Conservation (phyloP, 257 asterid species). For the Primulina huaijiensis region DNA sequence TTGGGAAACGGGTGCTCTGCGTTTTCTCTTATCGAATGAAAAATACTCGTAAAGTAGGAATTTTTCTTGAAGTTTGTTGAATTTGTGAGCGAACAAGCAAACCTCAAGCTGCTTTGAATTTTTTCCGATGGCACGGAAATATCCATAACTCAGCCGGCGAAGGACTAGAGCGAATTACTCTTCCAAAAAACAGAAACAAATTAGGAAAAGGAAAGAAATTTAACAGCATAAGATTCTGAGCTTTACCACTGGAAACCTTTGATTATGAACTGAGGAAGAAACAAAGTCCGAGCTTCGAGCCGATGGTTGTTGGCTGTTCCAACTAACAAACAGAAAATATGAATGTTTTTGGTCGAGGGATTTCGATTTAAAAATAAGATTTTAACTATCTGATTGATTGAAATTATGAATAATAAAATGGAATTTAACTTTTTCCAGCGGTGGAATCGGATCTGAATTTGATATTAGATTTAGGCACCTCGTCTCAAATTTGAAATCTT, state of each 20-base stretch:
- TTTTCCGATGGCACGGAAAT: constrained; percentile 56
- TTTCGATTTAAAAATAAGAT: too few relatives aligned
- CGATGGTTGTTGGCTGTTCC: constrained; percentile 26
- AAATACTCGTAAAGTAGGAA: constrained; percentile 20
- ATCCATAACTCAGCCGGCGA: constrained; percentile 37
- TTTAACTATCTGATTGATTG: too few relatives aligned
- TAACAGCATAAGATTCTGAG: constrained; percentile 14
- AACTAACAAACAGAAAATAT: constrained; percentile 18
- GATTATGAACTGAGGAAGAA: not conserved
- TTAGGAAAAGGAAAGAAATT: constrained; percentile 8
- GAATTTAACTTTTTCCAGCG: too few relatives aligned
- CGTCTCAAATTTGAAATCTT: too few relatives aligned
- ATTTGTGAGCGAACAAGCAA: constrained; percentile 38
- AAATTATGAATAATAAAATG: too few relatives aligned
- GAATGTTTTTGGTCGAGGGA: not conserved
- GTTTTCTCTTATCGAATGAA: constrained; percentile 30
- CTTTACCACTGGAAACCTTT: not conserved
- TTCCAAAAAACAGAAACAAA: not conserved
- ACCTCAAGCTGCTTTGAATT: constrained; percentile 38
- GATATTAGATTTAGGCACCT: too few relatives aligned
- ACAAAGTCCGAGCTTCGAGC: constrained; percentile 31
- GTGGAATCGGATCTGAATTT: too few relatives aligned
- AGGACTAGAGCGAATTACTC: constrained; percentile 14
- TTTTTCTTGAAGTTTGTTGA: constrained; percentile 30
- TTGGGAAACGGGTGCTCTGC: constrained; percentile 27